Base-by-base conservation (phyloP, 2,329 filamentous ascomycete species). In the Huntiella bhutanensis region DNA sequence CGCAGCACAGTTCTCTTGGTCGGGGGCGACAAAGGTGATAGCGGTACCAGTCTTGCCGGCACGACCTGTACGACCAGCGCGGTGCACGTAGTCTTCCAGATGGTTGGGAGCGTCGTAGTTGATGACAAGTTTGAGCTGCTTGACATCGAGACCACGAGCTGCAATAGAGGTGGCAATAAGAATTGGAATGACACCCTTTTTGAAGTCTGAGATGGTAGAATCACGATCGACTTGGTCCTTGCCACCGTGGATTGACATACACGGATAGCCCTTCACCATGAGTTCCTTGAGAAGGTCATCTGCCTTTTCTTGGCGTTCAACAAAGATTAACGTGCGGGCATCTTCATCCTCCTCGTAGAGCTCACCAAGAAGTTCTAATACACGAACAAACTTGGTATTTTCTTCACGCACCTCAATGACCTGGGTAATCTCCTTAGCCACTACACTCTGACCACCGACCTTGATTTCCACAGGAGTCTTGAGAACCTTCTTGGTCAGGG, bases 41-140 rank as follows among this genome's bases (percentile, higher is more conserved):
- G 91, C 91, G 35, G 86, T 93, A 52, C 91, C 91, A 16, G 77
- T 94, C 56, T 95, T 93, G 36, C 91, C 91, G 40, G 91, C 91
- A 58, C 91, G 80, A 8, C 91, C 91, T 5, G 91, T 96, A 55
- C 91, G 83, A 41, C 91, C 91, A 47, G 83, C 85, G 52, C 91
- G 80, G 60, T 95, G 91, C 36, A 96, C 88, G 56, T 96, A 96
- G 58, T 96, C 91, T 62, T 98, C 91, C 51, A 94, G 63, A 63
- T 96, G 87, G 56, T 93, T 93, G 1, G 87, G 88, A 1, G 81
- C 83, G 57, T 95, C 87, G 58, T 85, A 95, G 62, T 96, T 96
- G 63, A 98, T 79, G 46, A 98, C 91, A 32, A 96, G 71, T 61
- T 92, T 95, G 33, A 98, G 70, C 59, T 93, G 85, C 63, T 95